Evolutionary conservation across 345 rosid species (phyloP).

Genomic region (Rhizophora apiculata): DNA sequence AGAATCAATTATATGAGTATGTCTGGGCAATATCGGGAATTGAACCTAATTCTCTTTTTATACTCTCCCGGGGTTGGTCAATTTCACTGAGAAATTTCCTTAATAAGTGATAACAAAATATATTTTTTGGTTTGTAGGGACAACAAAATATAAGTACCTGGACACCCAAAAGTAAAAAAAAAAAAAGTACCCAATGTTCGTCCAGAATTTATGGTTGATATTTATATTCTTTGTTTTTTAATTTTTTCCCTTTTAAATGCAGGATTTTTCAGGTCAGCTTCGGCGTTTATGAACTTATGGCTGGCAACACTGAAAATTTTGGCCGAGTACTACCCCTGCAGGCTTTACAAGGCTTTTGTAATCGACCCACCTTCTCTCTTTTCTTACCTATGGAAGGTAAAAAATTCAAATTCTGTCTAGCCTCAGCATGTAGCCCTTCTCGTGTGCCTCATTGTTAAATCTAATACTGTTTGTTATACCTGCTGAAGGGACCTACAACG

Average conservation of each 20-base stretch:
- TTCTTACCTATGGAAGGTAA: conserved; percentile 92
- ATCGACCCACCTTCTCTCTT: conserved; percentile 96
- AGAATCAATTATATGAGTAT: not conserved
- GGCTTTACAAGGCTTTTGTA: conserved; percentile 74
- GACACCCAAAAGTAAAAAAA: too few relatives aligned
- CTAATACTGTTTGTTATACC: conserved; percentile 18
- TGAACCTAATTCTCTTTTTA: conserved; percentile 3
- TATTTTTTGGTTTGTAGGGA: too few relatives aligned
- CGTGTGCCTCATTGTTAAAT: conserved; percentile 8
- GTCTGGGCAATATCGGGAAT: conserved; percentile 58
- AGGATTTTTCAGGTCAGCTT: conserved; percentile 96
- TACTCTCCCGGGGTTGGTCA: conserved; percentile 30
- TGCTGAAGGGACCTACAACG: conserved; percentile 1
- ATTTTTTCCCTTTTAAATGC: conserved; percentile 16
- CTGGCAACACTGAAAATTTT: conserved; percentile 72
- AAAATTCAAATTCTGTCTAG: conserved; percentile 23
- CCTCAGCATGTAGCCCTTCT: not conserved
- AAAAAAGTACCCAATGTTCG: not conserved
- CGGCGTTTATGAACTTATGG: conserved; percentile 74
- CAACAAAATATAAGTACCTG: too few relatives aligned
- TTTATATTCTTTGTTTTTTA: not conserved
- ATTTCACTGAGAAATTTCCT: conserved; percentile 12
- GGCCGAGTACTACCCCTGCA: conserved; percentile 77
- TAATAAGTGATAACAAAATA: too few relatives aligned
- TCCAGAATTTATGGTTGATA: not conserved